Evolutionary conservation across 2,329 filamentous ascomycete genomes (phyloP).

Genomic region (Claviceps spartinae): DNA sequence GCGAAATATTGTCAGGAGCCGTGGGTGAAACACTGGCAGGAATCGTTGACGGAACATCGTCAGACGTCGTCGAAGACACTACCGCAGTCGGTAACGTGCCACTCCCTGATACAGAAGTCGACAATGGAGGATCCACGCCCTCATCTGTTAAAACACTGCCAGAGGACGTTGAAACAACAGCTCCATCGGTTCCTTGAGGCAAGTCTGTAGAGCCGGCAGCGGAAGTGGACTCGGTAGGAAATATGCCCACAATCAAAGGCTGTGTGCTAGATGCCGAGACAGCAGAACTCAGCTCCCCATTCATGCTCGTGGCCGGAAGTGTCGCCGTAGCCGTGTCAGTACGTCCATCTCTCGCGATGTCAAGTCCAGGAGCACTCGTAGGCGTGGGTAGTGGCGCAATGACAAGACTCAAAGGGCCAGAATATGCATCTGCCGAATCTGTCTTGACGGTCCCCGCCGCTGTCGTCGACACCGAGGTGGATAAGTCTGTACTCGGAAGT

Average conservation of each 20-base stretch:
- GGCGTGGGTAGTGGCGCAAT: not conserved
- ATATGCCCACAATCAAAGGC: not conserved
- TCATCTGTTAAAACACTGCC: not conserved
- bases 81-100: not conserved
- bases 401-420: constrained; percentile 1
- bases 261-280: not conserved
- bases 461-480: not conserved
- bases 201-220: not conserved
- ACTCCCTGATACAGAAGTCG: not conserved
- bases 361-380: not conserved
- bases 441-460: not conserved
- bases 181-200: not conserved
- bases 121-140: not conserved
- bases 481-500: not conserved
- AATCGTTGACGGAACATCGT: not conserved
- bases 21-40: too few species aligned
- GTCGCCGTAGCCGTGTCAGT: too few species aligned
- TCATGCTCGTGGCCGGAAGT: not conserved
- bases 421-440: not conserved
- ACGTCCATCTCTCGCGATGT: not conserved
- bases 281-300: not conserved
- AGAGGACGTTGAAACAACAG: not conserved
- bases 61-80: not conserved
- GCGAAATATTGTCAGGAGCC: too few species aligned
- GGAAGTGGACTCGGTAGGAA: not conserved